phyloP scores from a whole-genome alignment of 2,329 filamentous ascomycete species.

The Torrubiella hemipterigena region DNA sequence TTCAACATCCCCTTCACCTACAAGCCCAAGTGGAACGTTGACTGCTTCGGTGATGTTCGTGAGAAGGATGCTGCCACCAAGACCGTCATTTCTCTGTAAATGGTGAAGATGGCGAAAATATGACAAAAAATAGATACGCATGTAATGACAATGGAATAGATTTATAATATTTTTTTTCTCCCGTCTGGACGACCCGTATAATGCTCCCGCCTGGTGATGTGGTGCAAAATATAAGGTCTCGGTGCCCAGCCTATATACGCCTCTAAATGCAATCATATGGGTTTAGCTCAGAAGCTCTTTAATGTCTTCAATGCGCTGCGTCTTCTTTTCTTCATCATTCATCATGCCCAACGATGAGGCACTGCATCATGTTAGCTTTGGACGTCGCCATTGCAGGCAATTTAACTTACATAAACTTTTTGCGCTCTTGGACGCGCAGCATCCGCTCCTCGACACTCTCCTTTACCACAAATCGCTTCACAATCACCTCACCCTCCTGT shows the following conservation, averaged over 20 bases:
- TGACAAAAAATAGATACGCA: too few species aligned
- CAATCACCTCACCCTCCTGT: constrained; percentile 73
- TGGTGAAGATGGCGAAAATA: not conserved
- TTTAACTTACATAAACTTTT: constrained; percentile 85
- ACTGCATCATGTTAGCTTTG: constrained; percentile 34
- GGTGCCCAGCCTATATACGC: not conserved
- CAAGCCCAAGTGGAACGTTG: constrained; percentile 42
- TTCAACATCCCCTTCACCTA: constrained; percentile 32
- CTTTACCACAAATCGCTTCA: constrained; percentile 80
- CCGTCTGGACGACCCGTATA: not conserved
- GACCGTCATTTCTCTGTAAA: constrained; percentile 24
- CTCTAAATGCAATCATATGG: not conserved
- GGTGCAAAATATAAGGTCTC: not conserved
- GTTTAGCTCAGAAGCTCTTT: constrained; percentile 66
- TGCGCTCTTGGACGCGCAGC: constrained; percentile 84
- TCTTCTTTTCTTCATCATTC: constrained; percentile 82
- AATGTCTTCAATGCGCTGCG: constrained; percentile 86
- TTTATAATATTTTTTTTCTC: not conserved
- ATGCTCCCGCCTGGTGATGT: too few species aligned
- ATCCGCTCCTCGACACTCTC: constrained; percentile 92
- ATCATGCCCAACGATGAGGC: constrained; percentile 94
- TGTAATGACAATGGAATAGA: not conserved
- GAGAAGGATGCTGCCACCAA: constrained; percentile 37
- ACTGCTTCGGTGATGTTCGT: constrained; percentile 41
- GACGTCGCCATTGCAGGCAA: too few species aligned